Percentiles rank a stretch among this genome's conserved stretches.
Evolutionary conservation across 352 stramenopile species (phyloP).

Genomic region (Phytophthora hybrid): DNA sequence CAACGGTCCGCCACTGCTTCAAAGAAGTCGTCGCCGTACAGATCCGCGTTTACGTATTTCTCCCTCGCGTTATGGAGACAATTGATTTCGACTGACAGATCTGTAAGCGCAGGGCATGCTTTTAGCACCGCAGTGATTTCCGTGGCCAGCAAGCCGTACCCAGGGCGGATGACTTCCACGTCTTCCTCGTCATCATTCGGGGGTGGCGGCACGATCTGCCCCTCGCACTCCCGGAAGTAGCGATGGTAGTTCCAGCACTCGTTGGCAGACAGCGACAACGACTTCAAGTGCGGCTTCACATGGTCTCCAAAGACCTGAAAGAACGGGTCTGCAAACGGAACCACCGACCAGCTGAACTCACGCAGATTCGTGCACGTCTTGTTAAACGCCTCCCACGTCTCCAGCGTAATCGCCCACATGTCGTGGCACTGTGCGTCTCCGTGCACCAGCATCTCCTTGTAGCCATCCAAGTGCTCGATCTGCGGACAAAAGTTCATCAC

Average conservation of each 20-base stretch:
- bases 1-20: background rate
- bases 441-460: conserved; percentile 11
- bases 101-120: background rate
- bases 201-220: background rate
- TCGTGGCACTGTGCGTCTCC: conserved; percentile 24
- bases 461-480: conserved; percentile 34
- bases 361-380: conserved; percentile 27
- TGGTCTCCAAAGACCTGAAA: conserved; percentile 41
- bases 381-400: conserved; percentile 34
- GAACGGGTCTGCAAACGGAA: conserved; percentile 40
- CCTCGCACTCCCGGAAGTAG: conserved; percentile 33
- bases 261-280: conserved; percentile 30
- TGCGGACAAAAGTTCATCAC: conserved; percentile 33
- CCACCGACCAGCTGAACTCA: conserved; percentile 29
- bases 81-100: background rate
- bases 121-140: background rate
- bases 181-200: background rate
- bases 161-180: background rate
- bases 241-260: conserved; percentile 34
- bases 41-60: background rate
- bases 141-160: conserved; percentile 17
- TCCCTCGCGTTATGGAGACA: background rate
- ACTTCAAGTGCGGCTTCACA: conserved; percentile 33
- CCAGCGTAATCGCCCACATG: conserved; percentile 26
- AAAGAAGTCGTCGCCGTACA: conserved; percentile 28